These are phyloP conservation scores for Syzygium aqueum DNA, from an alignment of 345 rosid genomes.

Conservation along the genomic window DNA sequence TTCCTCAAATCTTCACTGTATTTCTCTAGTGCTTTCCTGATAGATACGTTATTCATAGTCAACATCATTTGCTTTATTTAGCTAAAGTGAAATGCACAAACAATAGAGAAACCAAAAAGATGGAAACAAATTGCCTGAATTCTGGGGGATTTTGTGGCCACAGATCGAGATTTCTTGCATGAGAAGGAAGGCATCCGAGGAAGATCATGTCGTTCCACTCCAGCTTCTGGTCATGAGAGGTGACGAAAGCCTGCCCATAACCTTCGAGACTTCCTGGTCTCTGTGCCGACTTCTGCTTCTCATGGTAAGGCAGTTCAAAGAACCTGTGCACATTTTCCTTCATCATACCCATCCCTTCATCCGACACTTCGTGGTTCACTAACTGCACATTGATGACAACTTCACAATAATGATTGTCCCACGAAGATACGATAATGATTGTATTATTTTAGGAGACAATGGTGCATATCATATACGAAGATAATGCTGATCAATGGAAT, in stretches of 20 bases:
- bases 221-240: constrained; percentile 18
- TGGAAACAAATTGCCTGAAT: not conserved
- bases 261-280: constrained; percentile 19
- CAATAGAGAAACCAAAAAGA: not conserved
- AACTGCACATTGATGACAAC: not conserved
- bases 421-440: not conserved
- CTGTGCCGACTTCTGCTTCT: constrained; percentile 9
- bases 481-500: not conserved
- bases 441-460: not conserved
- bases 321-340: not conserved
- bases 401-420: not conserved
- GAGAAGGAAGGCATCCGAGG: constrained; percentile 13
- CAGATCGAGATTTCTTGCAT: constrained; percentile 7
- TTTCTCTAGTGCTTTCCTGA: constrained; percentile 3
- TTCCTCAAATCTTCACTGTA: constrained; percentile 11
- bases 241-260: constrained; percentile 18
- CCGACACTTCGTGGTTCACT: not conserved
- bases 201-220: constrained; percentile 26
- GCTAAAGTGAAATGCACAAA: not conserved
- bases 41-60: not conserved
- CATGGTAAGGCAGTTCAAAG: constrained; percentile 7
- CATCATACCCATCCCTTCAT: not conserved
- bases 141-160: constrained; percentile 16
- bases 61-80: not conserved
- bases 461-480: not conserved